These are phyloP conservation scores for Trypanosomatidae sp. DNA, from an alignment of 208 protist genomes.

Conservation along the genomic window DNA sequence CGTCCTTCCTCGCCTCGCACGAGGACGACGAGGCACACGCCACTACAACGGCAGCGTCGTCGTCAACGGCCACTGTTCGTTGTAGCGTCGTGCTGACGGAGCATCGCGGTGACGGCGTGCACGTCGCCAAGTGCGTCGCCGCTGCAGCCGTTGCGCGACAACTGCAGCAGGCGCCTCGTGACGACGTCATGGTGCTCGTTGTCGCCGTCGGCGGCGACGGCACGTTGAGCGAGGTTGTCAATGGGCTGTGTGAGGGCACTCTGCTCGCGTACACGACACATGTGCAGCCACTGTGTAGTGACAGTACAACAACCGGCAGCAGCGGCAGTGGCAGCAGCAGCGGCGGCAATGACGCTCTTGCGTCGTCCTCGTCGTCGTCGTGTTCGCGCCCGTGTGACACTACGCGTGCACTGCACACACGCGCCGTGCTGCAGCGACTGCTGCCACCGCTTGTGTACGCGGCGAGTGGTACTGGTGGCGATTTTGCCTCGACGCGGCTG, in stretches of 20 bases:
- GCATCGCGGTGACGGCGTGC: not conserved
- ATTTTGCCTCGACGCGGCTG: conserved; percentile 59
- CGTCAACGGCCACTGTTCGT: not conserved
- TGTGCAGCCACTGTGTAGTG: not conserved
- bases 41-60: not conserved
- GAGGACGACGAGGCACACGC: not conserved
- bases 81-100: not conserved
- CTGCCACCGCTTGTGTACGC: conserved; percentile 54
- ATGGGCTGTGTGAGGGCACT: conserved; percentile 50
- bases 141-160: too few species aligned
- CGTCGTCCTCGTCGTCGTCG: not conserved
- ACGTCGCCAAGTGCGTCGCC: not conserved
- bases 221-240: conserved; percentile 63
- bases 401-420: conserved; percentile 22
- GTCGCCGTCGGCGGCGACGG: conserved; percentile 62
- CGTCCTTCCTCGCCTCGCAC: not conserved
- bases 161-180: too few species aligned
- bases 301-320: too few species aligned
- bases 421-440: conserved; percentile 33
- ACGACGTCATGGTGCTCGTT: conserved; percentile 10
- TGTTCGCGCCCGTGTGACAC: too few species aligned
- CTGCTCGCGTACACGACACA: conserved; percentile 17
- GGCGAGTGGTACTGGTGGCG: conserved; percentile 45
- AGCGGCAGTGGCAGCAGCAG: not conserved
- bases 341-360: not conserved